phyloP scores from a whole-genome alignment of 2,329 filamentous ascomycete genomes.

The Aspergillus niger region DNA sequence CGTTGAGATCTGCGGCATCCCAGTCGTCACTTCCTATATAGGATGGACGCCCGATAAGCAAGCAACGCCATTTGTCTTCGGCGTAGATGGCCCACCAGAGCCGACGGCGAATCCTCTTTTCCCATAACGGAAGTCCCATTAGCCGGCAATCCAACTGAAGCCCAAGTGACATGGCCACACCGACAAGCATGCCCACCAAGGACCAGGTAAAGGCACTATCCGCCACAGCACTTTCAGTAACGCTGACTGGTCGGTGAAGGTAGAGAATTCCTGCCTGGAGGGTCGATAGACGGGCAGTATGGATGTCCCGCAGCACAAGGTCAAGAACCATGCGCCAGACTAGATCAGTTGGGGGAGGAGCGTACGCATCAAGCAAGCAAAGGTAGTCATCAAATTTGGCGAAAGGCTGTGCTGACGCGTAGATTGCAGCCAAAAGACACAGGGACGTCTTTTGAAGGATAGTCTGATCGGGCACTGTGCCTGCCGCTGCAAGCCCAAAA shows the following conservation, averaged over 20 bases:
- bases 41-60: slow-evolving; percentile 41
- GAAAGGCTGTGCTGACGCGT: slow-evolving; percentile 37
- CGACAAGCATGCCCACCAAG: slow-evolving; percentile 39
- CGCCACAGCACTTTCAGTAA: slow-evolving; percentile 27
- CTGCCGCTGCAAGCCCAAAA: neutral
- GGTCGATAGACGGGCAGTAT: slow-evolving; percentile 34
- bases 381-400: slow-evolving; percentile 34
- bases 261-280: slow-evolving; percentile 37
- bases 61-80: slow-evolving; percentile 42
- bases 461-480: neutral
- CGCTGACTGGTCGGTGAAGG: slow-evolving; percentile 29
- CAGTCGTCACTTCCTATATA: slow-evolving; percentile 40
- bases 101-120: slow-evolving; percentile 41
- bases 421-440: slow-evolving; percentile 35
- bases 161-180: slow-evolving; percentile 36
- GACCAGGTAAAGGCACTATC: slow-evolving; percentile 42
- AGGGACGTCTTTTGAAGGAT: slow-evolving; percentile 27
- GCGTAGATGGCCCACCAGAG: slow-evolving; percentile 46
- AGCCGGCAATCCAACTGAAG: slow-evolving; percentile 41
- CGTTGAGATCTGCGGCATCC: slow-evolving; percentile 36
- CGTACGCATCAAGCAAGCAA: slow-evolving; percentile 32
- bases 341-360: slow-evolving; percentile 25
- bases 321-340: slow-evolving; percentile 37
- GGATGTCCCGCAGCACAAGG: slow-evolving; percentile 34
- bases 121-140: slow-evolving; percentile 42